Conservation (phyloP, 2,329 filamentous ascomycete species). For the Neophaeococcomyces aloes region DNA sequence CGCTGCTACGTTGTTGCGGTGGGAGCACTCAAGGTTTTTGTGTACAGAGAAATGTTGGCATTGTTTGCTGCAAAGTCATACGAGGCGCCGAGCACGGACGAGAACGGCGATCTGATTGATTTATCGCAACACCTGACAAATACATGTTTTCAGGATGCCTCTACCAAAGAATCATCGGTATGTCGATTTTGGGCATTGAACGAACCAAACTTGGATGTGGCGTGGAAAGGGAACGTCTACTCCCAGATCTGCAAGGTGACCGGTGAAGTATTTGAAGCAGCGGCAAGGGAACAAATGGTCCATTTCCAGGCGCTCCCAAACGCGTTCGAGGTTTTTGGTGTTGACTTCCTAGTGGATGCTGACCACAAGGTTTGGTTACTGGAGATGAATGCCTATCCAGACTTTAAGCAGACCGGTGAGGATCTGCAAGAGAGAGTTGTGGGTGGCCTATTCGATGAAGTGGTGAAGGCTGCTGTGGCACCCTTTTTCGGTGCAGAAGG, state of each 20-base stretch:
- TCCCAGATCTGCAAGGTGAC: slow-evolving; percentile 63
- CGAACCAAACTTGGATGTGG: slow-evolving; percentile 23
- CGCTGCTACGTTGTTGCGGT: slow-evolving; percentile 78
- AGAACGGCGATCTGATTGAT: slow-evolving; percentile 36
- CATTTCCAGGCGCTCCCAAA: slow-evolving; percentile 87
- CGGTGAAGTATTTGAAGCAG: slow-evolving; percentile 73
- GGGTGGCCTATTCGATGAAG: slow-evolving; percentile 63
- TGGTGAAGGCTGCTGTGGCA: slow-evolving; percentile 55
- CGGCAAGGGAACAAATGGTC: slow-evolving; percentile 68
- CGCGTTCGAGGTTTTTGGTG: slow-evolving; percentile 81
- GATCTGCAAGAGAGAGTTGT: slow-evolving; percentile 59
- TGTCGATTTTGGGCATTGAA: slow-evolving; percentile 63
- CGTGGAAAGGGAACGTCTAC: slow-evolving; percentile 55
- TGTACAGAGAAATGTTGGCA: slow-evolving; percentile 84
- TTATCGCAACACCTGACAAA: slow-evolving; percentile 81
- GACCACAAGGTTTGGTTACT: slow-evolving; percentile 60
- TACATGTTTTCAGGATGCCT: slow-evolving; percentile 70
- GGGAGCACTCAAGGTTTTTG: slow-evolving; percentile 68
- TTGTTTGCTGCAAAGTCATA: slow-evolving; percentile 77
- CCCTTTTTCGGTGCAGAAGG: slow-evolving; percentile 51
- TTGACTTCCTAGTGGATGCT: slow-evolving; percentile 77
- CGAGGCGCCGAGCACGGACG: slow-evolving; percentile 44
- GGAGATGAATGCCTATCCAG: slow-evolving; percentile 92
- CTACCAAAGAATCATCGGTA: slow-evolving; percentile 44
- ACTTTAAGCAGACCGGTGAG: slow-evolving; percentile 83